Evolutionary conservation across 2,329 filamentous ascomycete genomes (phyloP).

Genomic region (Beauveria australis): DNA sequence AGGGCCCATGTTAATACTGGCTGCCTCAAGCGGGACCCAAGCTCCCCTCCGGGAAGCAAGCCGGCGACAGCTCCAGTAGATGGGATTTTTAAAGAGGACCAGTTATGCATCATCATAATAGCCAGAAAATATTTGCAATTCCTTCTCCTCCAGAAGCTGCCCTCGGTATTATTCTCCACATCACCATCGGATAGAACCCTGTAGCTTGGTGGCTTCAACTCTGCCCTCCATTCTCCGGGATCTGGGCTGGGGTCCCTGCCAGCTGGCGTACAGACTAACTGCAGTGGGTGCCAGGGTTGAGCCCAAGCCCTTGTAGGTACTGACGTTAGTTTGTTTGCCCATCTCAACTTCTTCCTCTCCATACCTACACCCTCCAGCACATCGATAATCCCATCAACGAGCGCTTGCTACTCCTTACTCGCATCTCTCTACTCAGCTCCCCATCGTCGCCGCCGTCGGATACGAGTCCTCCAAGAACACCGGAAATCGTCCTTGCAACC

Average conservation of each 20-base stretch:
- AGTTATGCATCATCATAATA: neutral
- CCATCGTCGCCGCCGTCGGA: neutral
- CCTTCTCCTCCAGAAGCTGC: too few species aligned
- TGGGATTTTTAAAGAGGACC: too few species aligned
- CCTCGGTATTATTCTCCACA: neutral
- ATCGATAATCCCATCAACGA: neutral
- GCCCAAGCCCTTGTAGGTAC: conserved; percentile 2
- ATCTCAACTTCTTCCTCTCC: neutral
- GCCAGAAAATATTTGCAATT: too few species aligned
- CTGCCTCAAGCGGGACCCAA: neutral
- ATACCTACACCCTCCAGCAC: neutral
- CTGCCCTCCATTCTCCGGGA: neutral
- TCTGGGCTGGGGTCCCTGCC: neutral
- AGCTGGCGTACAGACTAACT: neutral
- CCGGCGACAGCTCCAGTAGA: too few species aligned
- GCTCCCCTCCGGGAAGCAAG: neutral
- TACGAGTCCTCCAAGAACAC: neutral
- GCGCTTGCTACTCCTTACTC: neutral
- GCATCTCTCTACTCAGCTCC: neutral
- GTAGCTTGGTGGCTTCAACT: neutral
- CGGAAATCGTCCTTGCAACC: neutral
- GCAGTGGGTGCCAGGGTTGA: neutral
- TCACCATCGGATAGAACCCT: neutral
- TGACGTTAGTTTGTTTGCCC: conserved; percentile 3
- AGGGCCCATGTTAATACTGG: too few species aligned